Evolutionary conservation across 2,329 filamentous ascomycete genomes (phyloP).

Genomic region (Tolypocladium amazonense): DNA sequence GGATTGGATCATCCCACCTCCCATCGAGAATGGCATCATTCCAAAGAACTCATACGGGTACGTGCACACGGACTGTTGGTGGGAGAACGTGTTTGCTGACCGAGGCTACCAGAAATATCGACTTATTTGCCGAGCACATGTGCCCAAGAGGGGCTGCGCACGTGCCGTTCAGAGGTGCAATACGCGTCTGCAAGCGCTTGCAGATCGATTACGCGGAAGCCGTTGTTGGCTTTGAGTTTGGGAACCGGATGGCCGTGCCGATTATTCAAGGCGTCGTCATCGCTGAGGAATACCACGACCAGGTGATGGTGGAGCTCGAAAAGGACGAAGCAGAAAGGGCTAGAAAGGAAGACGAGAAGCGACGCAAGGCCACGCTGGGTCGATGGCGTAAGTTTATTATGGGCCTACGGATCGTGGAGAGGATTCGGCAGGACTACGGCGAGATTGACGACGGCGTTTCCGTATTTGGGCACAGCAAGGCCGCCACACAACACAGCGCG

Average conservation of each 20-base stretch:
- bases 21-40: conserved; percentile 74
- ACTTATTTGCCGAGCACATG: conserved; percentile 91
- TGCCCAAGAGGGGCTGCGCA: conserved; percentile 75
- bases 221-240: conserved; percentile 93
- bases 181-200: conserved; percentile 72
- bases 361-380: conserved; percentile 59
- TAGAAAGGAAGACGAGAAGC: conserved; percentile 75
- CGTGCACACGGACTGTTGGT: not conserved
- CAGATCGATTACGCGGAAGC: conserved; percentile 87
- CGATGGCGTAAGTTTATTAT: conserved; percentile 83
- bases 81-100: conserved; percentile 9
- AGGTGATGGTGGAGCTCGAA: conserved; percentile 68
- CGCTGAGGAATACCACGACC: conserved; percentile 65
- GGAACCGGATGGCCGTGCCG: conserved; percentile 85
- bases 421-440: conserved; percentile 68
- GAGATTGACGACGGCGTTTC: conserved; percentile 42
- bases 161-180: conserved; percentile 66
- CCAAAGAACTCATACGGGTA: conserved; percentile 85
- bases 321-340: conserved; percentile 65
- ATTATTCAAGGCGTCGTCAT: conserved; percentile 86
- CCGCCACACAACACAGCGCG: conserved; percentile 6
- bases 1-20: conserved; percentile 87
- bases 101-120: conserved; percentile 55
- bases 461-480: conserved; percentile 40
- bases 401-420: conserved; percentile 71